Percentiles rank a stretch among this genome's conserved stretches.
These are phyloP conservation scores for Effrenium voratum DNA, from an alignment of 73 alveolate genomes.

Conservation along the genomic window DNA sequence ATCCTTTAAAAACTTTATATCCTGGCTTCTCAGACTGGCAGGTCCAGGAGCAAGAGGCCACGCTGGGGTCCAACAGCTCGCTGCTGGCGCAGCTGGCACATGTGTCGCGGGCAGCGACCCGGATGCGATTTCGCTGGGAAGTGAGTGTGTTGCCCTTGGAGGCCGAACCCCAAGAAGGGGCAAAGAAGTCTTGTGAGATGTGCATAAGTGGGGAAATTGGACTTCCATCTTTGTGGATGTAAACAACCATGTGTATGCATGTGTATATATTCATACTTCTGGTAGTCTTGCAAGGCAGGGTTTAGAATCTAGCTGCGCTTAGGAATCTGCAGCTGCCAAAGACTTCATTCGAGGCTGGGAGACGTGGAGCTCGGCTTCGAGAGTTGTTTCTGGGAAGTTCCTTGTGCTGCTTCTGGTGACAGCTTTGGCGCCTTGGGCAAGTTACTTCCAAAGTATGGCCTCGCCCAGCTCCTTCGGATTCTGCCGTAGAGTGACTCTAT, in stretches of 20 bases:
- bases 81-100: constrained; percentile 42
- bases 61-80: constrained; percentile 21
- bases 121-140: no score
- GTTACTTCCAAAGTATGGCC: no score
- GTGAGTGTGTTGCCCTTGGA: background rate
- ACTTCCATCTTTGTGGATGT: no score
- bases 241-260: background rate
- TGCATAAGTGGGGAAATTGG: background rate
- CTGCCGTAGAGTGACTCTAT: no score
- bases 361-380: no score
- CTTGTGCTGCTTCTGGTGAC: no score
- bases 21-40: background rate
- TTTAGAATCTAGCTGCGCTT: background rate
- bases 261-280: background rate
- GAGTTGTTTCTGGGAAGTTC: no score
- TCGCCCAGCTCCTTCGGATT: no score
- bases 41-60: constrained; percentile 70
- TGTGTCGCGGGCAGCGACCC: constrained; percentile 34
- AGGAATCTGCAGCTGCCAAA: constrained; percentile 50
- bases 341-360: constrained; percentile 46
- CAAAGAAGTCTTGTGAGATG: background rate
- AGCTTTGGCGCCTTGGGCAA: no score
- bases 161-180: background rate
- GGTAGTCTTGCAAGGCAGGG: background rate
- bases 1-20: no score